Base-by-base conservation (phyloP, 225 moss, liverwort and hornwort species). In the Marchantia polymorpha region DNA sequence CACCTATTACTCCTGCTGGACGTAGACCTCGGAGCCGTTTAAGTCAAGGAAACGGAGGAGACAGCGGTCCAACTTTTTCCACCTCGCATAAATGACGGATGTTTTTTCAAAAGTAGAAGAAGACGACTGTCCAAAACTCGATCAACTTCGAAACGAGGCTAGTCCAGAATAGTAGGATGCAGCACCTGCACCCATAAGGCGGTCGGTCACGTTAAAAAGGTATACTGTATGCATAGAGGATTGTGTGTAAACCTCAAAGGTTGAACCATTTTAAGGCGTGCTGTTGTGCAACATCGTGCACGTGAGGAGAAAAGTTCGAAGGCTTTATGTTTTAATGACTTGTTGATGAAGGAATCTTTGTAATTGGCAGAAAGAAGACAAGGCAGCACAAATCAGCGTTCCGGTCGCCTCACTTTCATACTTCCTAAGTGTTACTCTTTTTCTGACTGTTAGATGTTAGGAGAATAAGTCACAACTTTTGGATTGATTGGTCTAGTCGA, bases 311-410 rank as follows among this genome's bases (percentile, higher is more conserved):
- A 27, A 31, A 67, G 31, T 14, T 67, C 61, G 16, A 67, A 31
- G 67, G 67, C 29, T 67, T 67, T 31, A 26, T 67, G 27, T 67
- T 67, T 29, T 67, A 67, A 67, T 67, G 67, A 67, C 67, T 30
- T 67, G 12, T 31, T 67, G 29, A 26, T 65, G 29, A 65, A 16
- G 31, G 12, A 11, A 67, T 67, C 67, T 67, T 67, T 31, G 12
- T 31, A 31, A 30, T 67, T 31, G 67, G 67, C 29, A 29, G 67
- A 67, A 9, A 67, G 23, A 67, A 29, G 67, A 67, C 23, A 67
- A 29, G 67, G 30, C 31, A n/a, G 13, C 31, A 31, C 29, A 67
- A 30, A 67, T 29, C 8, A 27, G n/a, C 31, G 7, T 67, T 67
- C 67, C 31, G 0, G 2, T 31, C 23, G 61, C 22, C 22, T 16